These are phyloP conservation scores for Lumnitzera littorea DNA, from an alignment of 345 rosid species.

Conservation along the genomic window DNA sequence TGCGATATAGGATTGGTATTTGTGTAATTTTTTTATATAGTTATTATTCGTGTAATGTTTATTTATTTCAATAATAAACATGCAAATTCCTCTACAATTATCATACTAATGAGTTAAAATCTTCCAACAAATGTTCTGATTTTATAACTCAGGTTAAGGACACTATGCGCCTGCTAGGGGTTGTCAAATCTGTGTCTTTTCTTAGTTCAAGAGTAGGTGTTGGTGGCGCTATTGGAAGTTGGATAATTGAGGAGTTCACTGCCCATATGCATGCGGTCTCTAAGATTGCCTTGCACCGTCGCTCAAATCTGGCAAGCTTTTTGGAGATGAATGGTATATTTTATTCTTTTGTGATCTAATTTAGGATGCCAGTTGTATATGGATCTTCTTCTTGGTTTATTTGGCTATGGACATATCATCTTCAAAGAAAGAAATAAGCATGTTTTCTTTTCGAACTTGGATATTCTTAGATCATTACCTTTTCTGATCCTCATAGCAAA, in stretches of 20 bases:
- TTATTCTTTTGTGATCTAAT: neutral
- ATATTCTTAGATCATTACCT: too few relatives aligned
- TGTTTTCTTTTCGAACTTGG: too few relatives aligned
- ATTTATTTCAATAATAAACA: too few relatives aligned
- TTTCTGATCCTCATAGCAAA: too few relatives aligned
- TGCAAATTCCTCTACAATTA: neutral
- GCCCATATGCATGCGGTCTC: constrained; percentile 96
- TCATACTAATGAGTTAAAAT: neutral
- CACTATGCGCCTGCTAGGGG: constrained; percentile 89
- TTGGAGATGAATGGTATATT: constrained; percentile 70
- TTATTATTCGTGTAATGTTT: too few relatives aligned
- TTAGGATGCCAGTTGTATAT: too few relatives aligned
- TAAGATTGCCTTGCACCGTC: constrained; percentile 92
- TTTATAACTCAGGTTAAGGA: constrained; percentile 63
- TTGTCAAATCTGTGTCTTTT: constrained; percentile 68
- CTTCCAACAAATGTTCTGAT: neutral
- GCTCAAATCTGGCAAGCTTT: constrained; percentile 65
- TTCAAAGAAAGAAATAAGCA: too few relatives aligned
- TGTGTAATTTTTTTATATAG: too few relatives aligned
- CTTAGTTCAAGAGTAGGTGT: constrained; percentile 74
- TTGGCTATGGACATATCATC: too few relatives aligned
- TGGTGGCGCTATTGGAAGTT: constrained; percentile 61
- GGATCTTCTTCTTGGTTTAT: too few relatives aligned
- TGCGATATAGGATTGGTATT: too few relatives aligned
- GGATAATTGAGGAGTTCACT: constrained; percentile 90